Evolutionary conservation across 225 moss, liverwort and hornwort species (phyloP).

Genomic region (Marchantia paleacea): DNA sequence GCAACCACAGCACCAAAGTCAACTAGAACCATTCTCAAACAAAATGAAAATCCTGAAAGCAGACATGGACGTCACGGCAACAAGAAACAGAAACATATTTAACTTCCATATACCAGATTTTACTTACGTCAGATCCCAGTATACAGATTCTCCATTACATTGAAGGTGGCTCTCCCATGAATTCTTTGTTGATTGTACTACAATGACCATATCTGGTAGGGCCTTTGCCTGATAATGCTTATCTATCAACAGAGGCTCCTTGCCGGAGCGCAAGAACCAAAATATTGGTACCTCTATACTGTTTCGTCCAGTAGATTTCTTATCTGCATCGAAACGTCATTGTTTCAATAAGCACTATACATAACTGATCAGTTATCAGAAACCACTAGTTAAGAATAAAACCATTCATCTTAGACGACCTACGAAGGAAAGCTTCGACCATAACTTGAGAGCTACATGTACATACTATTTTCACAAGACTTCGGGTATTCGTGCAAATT

Average conservation of each 20-base stretch:
- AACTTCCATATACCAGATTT: neutral
- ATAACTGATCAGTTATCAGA: no score
- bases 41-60: neutral
- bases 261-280: constrained; percentile 85
- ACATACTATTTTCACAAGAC: neutral
- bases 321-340: constrained; percentile 35
- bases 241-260: constrained; percentile 80
- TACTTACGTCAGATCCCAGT: constrained; percentile 82
- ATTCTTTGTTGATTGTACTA: constrained; percentile 68
- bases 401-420: neutral
- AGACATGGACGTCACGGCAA: neutral
- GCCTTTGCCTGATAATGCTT: constrained; percentile 94
- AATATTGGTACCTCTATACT: constrained; percentile 87
- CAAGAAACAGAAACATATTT: neutral
- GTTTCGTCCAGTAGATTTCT: constrained; percentile 43
- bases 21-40: no score
- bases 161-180: constrained; percentile 97
- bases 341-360: neutral
- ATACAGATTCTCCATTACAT: constrained; percentile 80
- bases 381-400: no score
- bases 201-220: constrained; percentile 90
- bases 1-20: no score
- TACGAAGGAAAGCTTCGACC: neutral
- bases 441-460: neutral
- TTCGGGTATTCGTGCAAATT: neutral